phyloP scores from a whole-genome alignment of 2,329 filamentous ascomycete species.

The Cladosporium sphaerospermum region DNA sequence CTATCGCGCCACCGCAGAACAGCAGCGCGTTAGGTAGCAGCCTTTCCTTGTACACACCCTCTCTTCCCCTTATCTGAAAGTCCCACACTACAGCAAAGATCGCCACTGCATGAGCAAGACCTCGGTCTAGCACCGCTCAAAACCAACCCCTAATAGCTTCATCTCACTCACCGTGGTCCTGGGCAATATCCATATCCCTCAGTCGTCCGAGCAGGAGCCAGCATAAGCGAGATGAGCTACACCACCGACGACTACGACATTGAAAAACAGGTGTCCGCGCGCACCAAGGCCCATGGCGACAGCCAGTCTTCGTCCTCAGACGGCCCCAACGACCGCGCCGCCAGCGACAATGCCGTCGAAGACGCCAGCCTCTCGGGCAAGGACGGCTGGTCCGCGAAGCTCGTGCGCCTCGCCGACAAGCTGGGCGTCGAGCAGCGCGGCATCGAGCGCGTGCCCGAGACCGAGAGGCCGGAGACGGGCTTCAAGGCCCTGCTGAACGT shows the following conservation, averaged over 20 bases:
- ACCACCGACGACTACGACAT: slow-evolving; percentile 10
- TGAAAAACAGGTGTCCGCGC: slow-evolving; percentile 8
- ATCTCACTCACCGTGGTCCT: slow-evolving; percentile 12
- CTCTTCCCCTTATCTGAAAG: no score
- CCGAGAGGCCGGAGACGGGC: slow-evolving; percentile 60
- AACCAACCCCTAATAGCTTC: not conserved
- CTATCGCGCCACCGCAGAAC: no score
- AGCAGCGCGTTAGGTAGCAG: no score
- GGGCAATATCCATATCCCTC: slow-evolving; percentile 6
- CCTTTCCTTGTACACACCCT: no score
- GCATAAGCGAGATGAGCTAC: slow-evolving; percentile 12
- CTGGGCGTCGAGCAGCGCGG: slow-evolving; percentile 64
- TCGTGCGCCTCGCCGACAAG: not conserved
- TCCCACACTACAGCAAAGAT: no score
- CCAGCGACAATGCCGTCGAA: not conserved
- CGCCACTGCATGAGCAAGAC: no score
- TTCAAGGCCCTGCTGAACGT: slow-evolving; percentile 52
- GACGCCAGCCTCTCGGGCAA: not conserved
- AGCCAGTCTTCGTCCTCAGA: not conserved
- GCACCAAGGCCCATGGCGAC: not conserved
- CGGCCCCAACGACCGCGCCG: not conserved
- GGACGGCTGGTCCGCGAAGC: not conserved
- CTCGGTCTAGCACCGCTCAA: no score
- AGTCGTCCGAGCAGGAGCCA: slow-evolving; percentile 12
- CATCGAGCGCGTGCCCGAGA: slow-evolving; percentile 66